Evolutionary conservation across 148 eudicot species (phyloP).

Genomic region (Mesembryanthemum crystallinum): DNA sequence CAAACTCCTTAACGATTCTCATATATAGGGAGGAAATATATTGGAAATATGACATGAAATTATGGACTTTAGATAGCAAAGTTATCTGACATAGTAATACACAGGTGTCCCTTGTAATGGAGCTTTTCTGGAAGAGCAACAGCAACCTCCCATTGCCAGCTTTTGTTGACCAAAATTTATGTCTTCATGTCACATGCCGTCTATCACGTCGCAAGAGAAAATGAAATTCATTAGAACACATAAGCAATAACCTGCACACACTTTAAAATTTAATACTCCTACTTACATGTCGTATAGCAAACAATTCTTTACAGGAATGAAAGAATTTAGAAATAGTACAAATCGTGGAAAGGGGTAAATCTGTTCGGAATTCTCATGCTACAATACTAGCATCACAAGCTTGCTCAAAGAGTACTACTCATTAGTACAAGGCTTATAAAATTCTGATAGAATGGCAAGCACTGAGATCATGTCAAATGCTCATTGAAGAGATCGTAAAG

Average conservation of each 20-base stretch:
- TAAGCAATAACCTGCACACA: background rate
- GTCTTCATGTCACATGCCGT: constrained; percentile 30
- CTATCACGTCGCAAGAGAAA: constrained; percentile 11
- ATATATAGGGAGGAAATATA: background rate
- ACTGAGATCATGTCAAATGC: background rate
- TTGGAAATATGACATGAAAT: background rate
- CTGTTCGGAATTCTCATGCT: background rate
- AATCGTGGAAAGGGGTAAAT: background rate
- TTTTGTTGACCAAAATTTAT: constrained; percentile 21
- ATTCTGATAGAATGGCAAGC: background rate
- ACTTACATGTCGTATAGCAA: background rate
- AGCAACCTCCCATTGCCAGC: constrained; percentile 72
- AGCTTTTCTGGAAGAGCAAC: constrained; percentile 68
- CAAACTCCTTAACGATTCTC: background rate
- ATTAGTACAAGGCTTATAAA: background rate
- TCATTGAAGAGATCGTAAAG: background rate
- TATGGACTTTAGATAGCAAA: background rate
- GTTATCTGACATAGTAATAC: constrained; percentile 73
- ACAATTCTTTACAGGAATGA: background rate
- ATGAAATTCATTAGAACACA: constrained; percentile 1
- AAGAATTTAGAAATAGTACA: background rate
- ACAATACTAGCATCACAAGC: background rate
- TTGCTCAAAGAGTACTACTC: background rate
- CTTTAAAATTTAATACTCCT: background rate
- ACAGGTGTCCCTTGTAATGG: constrained; percentile 78